phyloP scores from a whole-genome alignment of 306 rosid genomes.

The Sophora flavescens region DNA sequence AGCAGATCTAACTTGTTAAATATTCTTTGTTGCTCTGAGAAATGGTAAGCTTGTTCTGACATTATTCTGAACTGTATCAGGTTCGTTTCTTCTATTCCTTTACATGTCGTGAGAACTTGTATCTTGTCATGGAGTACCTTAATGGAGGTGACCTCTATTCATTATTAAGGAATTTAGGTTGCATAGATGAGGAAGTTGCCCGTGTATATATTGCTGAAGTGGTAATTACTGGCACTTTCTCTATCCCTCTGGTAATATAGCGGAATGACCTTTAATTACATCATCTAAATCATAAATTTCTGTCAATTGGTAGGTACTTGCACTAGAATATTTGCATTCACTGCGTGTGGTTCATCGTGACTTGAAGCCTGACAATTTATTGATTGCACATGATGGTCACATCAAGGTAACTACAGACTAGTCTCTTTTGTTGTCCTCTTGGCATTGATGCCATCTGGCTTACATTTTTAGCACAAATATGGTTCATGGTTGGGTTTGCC shows the following conservation, averaged over 20 bases:
- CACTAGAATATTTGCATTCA: conserved; percentile 96
- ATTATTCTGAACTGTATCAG: conserved; percentile 56
- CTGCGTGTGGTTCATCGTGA: conserved; percentile 94
- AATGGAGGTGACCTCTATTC: conserved; percentile 99
- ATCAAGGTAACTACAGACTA: conserved; percentile 73
- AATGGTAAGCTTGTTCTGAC: conserved; percentile 45
- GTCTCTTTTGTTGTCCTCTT: conserved; percentile 15
- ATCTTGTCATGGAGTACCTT: conserved; percentile 98
- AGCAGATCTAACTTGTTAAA: conserved; percentile 60
- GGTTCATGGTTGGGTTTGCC: conserved; percentile 26
- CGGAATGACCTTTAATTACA: conserved; percentile 12
- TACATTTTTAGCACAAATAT: not conserved
- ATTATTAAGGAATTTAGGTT: conserved; percentile 94
- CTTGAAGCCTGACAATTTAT: conserved; percentile 95
- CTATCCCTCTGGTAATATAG: conserved; percentile 22
- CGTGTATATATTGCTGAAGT: conserved; percentile 99
- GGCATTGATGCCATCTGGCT: conserved; percentile 16
- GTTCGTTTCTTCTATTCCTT: conserved; percentile 99
- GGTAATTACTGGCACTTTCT: conserved; percentile 57
- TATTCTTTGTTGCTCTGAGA: conserved; percentile 38
- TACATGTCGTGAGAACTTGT: conserved; percentile 93
- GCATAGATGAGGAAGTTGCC: conserved; percentile 93
- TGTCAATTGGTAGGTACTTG: conserved; percentile 75
- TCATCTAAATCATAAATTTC: conserved; percentile 28
- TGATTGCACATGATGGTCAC: conserved; percentile 98